Conservation (phyloP, 768 basidiomycete species). For the Obba rivulosa region DNA sequence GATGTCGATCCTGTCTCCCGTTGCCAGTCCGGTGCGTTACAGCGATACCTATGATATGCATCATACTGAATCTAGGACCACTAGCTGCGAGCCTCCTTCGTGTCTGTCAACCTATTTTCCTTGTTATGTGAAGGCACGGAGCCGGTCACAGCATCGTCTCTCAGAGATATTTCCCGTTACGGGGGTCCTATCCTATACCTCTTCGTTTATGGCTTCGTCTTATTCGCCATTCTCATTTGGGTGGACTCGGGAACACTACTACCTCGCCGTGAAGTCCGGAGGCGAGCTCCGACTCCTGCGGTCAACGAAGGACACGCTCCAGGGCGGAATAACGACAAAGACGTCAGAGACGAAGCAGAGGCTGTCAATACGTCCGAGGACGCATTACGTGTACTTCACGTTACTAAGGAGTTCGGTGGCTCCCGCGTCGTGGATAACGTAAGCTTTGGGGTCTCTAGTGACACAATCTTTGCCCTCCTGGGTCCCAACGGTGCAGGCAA, state of each 20-base stretch:
- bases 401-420: slow-evolving; percentile 53
- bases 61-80: background rate
- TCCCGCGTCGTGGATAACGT: slow-evolving; percentile 65
- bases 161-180: slow-evolving; percentile 52
- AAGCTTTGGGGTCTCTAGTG: slow-evolving; percentile 55
- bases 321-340: slow-evolving; percentile 23
- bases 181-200: slow-evolving; percentile 78
- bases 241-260: slow-evolving; percentile 62
- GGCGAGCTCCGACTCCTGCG: background rate
- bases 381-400: slow-evolving; percentile 53
- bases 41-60: background rate
- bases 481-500: slow-evolving; percentile 85
- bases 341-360: slow-evolving; percentile 51
- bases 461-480: slow-evolving; percentile 66
- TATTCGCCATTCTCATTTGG: slow-evolving; percentile 63
- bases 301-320: background rate
- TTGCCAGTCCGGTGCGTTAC: slow-evolving; percentile 59
- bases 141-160: slow-evolving; percentile 38
- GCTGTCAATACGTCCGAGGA: slow-evolving; percentile 45
- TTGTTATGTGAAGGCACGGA: slow-evolving; percentile 58
- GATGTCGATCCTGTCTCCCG: slow-evolving; percentile 60
- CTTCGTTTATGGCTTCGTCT: slow-evolving; percentile 50
- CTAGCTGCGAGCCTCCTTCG: slow-evolving; percentile 61
- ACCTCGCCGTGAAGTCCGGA: slow-evolving; percentile 31
- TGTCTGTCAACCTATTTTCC: slow-evolving; percentile 76